Base-by-base conservation (phyloP, 2,329 filamentous ascomycete species). In the Sclerotinia glacialis region DNA sequence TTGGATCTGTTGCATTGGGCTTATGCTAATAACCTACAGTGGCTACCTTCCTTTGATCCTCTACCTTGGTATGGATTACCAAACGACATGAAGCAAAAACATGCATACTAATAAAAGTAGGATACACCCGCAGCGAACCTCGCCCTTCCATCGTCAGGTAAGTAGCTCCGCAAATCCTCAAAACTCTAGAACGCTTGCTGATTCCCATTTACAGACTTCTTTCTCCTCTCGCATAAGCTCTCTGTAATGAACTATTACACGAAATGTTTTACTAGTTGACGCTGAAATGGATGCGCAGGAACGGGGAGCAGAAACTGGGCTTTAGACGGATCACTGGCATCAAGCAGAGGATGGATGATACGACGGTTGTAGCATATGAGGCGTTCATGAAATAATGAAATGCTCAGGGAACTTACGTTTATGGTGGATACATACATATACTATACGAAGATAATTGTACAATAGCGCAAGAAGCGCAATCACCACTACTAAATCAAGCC, bases 11-110 rank as follows among this genome's bases (percentile, higher is more conserved):
- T 1, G 34, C 61, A 58, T 8, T 61, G 26, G 6, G 11, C 61
- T 12, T 56, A 21, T 66, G 70, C 79, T 83, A 72, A 84, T 76
- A 60, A 64, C 40, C 54, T 64, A 63, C 74, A 96, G 92, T 84
- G 95, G 95, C 79, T 99, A 98, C 80, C 87, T 99, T 67, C 95
- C 95, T 74, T 81, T 99, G 79, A 96, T 99, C 78, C 86, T 99
- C 79, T 99, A 98, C 80, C 89, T 99, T 75, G 95, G 92, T 95
- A 88, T 76, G 80, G 68, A 70, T 58, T 70, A 44, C 8, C 26
- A 65, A 63, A 62, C 66, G n/a, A 44, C 26, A 46, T 28, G 9
- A 55, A 50, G 46, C 52, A 63, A 40, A 52, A 31, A 31, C 44
- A 37, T 49, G 31, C 58, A 49, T 65, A 69, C 72, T 75, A 67